Evolutionary conservation across 495 filamentous ascomycete genomes (phyloP), one percentile per base, ranked within the genome.

Genomic region (Neurospora cerealis): DNA sequence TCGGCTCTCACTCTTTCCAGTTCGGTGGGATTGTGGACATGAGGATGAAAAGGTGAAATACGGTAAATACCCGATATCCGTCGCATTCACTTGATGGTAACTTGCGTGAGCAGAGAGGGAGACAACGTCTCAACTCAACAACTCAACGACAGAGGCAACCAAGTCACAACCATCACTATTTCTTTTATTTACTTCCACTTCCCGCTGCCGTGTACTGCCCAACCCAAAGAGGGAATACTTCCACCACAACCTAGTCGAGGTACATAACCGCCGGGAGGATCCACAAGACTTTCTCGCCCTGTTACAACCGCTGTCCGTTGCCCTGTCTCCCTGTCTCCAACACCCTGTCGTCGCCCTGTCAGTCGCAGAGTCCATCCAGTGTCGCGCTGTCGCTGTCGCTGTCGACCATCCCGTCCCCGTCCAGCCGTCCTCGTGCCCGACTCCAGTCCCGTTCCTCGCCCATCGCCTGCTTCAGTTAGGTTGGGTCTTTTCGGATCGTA

Each of bases 1-100:
- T 62, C 39, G 36, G 54, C 71, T 72, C 69, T 70, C 71, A 71
- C 54, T 46, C 40, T 74, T 54, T 60, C 41, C 73, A 44, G 32
- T 28, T 69, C 60, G 41, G 54, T 34, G 54, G 54, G 54, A 34
- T 66, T 66, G 28, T 34, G 48, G 21, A 48, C 44, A 21, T 48
- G 44, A 48, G 44, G 8, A 46, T 21, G 44, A 60, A 60, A 21
- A 28, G 48, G 48, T 60, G 46, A 60, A 60, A 60, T 60, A 60
- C 48, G 48, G 48, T 60, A 60, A 28, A 60, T 15, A 28, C 54
- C 54, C 54, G 54, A 66, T 66, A 66, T 66, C 28, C 54, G 54
- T 62, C 28, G 34, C 54, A 62, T 34, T 6, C 54, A 32, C 54
- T 9, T 34, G 13, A 66, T 66, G 54, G 13, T 8, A 66, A 62